These are phyloP conservation scores for Dryas integrifolia DNA, from an alignment of 331 rosid species.

Conservation along the genomic window DNA sequence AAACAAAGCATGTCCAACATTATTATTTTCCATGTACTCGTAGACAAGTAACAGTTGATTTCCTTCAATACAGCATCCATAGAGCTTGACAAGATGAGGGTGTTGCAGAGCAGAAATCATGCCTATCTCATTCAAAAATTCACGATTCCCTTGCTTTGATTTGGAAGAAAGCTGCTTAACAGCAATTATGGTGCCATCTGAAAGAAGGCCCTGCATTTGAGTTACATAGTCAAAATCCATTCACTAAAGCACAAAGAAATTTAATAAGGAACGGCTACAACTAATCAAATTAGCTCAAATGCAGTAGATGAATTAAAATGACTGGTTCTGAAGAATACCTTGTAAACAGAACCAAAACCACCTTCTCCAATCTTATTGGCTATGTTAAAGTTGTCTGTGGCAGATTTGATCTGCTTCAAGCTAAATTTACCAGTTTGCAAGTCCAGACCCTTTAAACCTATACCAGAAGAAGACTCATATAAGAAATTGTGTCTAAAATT, in stretches of 20 bases:
- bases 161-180: conserved; percentile 69
- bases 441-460: conserved; percentile 51
- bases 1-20: conserved; percentile 50
- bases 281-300: neutral
- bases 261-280: neutral
- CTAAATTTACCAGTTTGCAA: conserved; percentile 45
- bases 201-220: conserved; percentile 54
- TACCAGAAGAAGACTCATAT: conserved; percentile 8
- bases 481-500: neutral
- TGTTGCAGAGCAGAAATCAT: conserved; percentile 67
- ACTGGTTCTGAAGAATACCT: conserved; percentile 37
- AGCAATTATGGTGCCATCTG: conserved; percentile 47
- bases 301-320: too few relatives aligned
- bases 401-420: conserved; percentile 55
- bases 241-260: neutral
- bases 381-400: conserved; percentile 62
- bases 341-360: conserved; percentile 84
- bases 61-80: conserved; percentile 62
- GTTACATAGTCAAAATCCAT: conserved; percentile 17
- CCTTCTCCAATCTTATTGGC: conserved; percentile 72
- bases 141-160: conserved; percentile 76
- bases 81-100: conserved; percentile 60
- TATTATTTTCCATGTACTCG: conserved; percentile 64
- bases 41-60: conserved; percentile 54
- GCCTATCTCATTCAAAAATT: conserved; percentile 64